Base-by-base conservation (phyloP, 1,284 basidiomycete species). In the Fereydounia khargensis region DNA sequence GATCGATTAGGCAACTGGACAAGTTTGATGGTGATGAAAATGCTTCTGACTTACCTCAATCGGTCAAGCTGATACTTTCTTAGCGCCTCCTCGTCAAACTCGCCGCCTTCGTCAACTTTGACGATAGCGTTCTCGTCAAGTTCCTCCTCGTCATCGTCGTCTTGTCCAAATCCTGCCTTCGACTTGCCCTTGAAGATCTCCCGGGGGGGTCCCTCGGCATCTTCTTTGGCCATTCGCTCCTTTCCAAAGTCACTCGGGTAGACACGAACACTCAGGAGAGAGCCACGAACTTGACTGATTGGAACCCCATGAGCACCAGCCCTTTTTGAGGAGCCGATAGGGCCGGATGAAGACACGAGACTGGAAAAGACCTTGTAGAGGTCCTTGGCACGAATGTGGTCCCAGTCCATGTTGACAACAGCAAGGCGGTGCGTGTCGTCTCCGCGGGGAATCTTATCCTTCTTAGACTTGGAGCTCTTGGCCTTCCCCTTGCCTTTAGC, bases 341-440 rank as follows among this genome's bases (percentile, higher is more conserved):
- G 30, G 8, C 74, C 67, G 24, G 62, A 55, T 10, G 72, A 70
- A n/a, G 81, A 47, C 16, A 96, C 81, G 41, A 94, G 83, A 4
- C 91, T 96, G 25, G 89, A 85, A 77, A 91, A 91, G 32, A 98
- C 88, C 77, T 89, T 91, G 83, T 84, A 96, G 19, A 99, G 79
- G 76, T 98, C 92, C 25, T 80, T 80, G 1, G 94, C 90, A 38
- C 88, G 86, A 44, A 98, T 84, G 78, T 97, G 84, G 77, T 98
- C 95, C 95, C 95, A 99, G 78, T 99, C 95, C 50, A 98, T 83
- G 75, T 98, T 97, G 63, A 99, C 94, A 21, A 88, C 84, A 0
- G 94, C 95, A 6, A 97, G 78, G 11, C 94, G 82, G 35, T 38
- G 24, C 5, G 72, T 74, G 37, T 69, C 69, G 32, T 68, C 68